These are phyloP conservation scores for Neurospora discreta DNA, from an alignment of 495 filamentous ascomycete genomes.

Conservation along the genomic window DNA sequence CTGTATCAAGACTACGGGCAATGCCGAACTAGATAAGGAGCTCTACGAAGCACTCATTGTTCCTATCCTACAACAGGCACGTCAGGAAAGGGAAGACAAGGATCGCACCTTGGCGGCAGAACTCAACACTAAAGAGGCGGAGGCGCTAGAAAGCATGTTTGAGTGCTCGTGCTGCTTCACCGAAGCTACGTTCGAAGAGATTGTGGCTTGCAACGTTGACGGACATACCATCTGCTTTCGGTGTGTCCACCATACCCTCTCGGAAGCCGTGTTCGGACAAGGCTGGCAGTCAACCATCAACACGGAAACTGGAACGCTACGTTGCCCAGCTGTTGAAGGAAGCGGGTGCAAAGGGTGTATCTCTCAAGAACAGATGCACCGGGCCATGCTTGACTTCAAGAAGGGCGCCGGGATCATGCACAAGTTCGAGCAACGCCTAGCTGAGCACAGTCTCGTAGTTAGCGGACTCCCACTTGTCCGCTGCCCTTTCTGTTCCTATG, in stretches of 20 bases:
- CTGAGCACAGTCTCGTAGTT: slow-evolving; percentile 58
- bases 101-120: slow-evolving; percentile 56
- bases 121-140: slow-evolving; percentile 67
- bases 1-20: slow-evolving; percentile 58
- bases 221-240: slow-evolving; percentile 78
- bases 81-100: slow-evolving; percentile 43
- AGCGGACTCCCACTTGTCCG: slow-evolving; percentile 64
- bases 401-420: slow-evolving; percentile 56
- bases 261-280: slow-evolving; percentile 85
- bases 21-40: slow-evolving; percentile 69
- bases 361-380: slow-evolving; percentile 51
- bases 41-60: slow-evolving; percentile 54
- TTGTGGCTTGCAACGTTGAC: slow-evolving; percentile 59
- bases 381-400: slow-evolving; percentile 55
- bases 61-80: slow-evolving; percentile 46
- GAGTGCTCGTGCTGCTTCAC: slow-evolving; percentile 90
- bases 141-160: slow-evolving; percentile 54
- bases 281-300: slow-evolving; percentile 78
- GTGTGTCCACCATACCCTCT: slow-evolving; percentile 67
- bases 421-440: slow-evolving; percentile 66
- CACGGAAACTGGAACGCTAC: slow-evolving; percentile 54
- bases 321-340: slow-evolving; percentile 64
- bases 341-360: slow-evolving; percentile 66
- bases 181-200: slow-evolving; percentile 67
- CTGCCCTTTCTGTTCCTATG: slow-evolving; percentile 87